Evolutionary conservation across 176 grass and related monocot species (phyloP), one percentile per base, ranked within the genome.

Genomic region (Zea mays): DNA sequence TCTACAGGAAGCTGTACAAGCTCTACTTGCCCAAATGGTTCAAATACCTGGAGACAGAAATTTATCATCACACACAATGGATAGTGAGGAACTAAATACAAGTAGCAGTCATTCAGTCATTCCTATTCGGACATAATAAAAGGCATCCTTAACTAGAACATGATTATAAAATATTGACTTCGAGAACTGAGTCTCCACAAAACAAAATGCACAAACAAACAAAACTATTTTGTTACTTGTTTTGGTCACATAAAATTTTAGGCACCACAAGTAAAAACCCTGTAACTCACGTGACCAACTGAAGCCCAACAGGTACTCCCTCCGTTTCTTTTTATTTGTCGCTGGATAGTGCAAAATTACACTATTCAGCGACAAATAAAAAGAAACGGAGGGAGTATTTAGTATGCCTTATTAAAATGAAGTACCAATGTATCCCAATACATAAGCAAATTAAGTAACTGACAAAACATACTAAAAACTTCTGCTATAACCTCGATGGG

Each of bases 1-100:
- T 99, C 96, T 82, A 82, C 38, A 60, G 96, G 96, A 72, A 99
- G 85, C 60, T 99, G 96, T 57, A 99, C 87, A 75, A 99, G 87
- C 77, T 99, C 96, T 67, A 99, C 96, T 51, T 87, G 96, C 8
- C 96, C 96, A 87, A 99, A 99, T 78, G 96, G 78, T 84, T 99
- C 96, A 15, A 99, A 99, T 33, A 99, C 96, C 96, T 99, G 61
- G 83, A 91, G 49, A 67, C 3, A 63, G 8, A 84, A 69, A 78
- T 19, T 43, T 19, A 45, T 80, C 67, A 74, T 33, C 50, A 69
- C 9, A 51, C 10, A 73, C 20, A 78, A 79, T 10, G 65, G 8
- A 52, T 14, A 65, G n/a, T 34, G 10, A 49, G 62, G 4, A 85
- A 52, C n/a, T 15, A 55, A 65, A 36, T 63, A 34, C 6, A 74